phyloP scores from a whole-genome alignment of 2,329 filamentous ascomycete species.

The Helminthosporium solani region DNA sequence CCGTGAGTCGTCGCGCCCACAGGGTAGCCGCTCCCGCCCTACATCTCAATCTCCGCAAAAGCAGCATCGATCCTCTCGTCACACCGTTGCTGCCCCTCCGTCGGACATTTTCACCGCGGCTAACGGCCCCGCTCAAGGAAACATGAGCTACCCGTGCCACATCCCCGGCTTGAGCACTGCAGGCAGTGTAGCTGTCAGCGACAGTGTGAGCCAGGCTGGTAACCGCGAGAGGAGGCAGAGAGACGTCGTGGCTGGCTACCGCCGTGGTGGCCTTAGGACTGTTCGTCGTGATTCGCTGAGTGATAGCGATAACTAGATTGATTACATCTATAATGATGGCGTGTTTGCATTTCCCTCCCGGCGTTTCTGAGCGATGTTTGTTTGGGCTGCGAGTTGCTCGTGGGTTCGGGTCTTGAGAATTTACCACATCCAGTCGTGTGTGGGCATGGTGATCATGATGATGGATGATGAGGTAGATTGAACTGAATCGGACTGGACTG shows the following conservation, averaged over 20 bases:
- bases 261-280: constrained; percentile 42
- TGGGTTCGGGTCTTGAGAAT: no score
- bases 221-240: constrained; percentile 29
- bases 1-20: constrained; percentile 11
- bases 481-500: no score
- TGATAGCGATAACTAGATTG: constrained; percentile 48
- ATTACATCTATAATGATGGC: neutral
- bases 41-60: constrained; percentile 38
- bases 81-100: constrained; percentile 10
- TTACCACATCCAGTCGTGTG: no score
- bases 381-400: neutral
- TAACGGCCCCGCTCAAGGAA: constrained; percentile 46
- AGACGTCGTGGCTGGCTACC: constrained; percentile 47
- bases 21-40: constrained; percentile 31
- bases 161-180: constrained; percentile 54
- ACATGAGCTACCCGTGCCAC: constrained; percentile 58
- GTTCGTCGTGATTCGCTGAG: constrained; percentile 55
- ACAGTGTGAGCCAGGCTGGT: constrained; percentile 45
- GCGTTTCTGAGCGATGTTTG: neutral
- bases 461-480: no score
- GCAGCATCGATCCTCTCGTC: constrained; percentile 32
- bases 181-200: constrained; percentile 36
- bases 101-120: constrained; percentile 44
- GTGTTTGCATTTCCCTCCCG: neutral
- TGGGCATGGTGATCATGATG: no score